Evolutionary conservation across 495 filamentous ascomycete genomes (phyloP).

Genomic region (Letharia lupina): DNA sequence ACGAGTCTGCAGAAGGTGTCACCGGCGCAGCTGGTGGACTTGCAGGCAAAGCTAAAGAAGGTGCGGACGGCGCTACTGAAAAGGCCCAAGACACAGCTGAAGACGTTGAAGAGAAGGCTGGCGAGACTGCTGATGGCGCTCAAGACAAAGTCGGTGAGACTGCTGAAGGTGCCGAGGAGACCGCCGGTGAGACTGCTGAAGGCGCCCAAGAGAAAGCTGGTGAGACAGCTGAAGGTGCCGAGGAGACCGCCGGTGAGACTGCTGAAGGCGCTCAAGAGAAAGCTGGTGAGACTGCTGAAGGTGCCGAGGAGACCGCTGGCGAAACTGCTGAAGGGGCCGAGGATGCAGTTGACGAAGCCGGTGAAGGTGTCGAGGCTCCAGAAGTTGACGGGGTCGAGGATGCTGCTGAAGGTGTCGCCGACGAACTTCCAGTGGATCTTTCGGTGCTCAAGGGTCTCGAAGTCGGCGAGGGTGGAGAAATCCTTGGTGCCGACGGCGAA

Average conservation of each 20-base stretch:
- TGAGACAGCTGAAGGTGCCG: constrained; percentile 34
- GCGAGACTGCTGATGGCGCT: constrained; percentile 26
- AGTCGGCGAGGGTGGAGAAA: constrained; percentile 42
- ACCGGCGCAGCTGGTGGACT: constrained; percentile 23
- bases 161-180: constrained; percentile 22
- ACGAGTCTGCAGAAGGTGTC: constrained; percentile 26
- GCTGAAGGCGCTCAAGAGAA: constrained; percentile 16
- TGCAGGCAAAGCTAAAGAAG: constrained; percentile 13
- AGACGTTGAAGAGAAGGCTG: constrained; percentile 22
- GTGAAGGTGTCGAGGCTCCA: constrained; percentile 32
- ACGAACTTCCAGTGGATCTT: constrained; percentile 43
- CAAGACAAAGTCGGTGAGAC: constrained; percentile 27
- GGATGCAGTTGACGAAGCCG: constrained; percentile 28
- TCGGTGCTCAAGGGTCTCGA: constrained; percentile 60
- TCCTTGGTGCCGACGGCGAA: constrained; percentile 35
- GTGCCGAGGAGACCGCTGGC: constrained; percentile 22
- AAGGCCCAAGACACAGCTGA: constrained; percentile 24
- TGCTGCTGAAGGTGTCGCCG: constrained; percentile 28
- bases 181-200: no score
- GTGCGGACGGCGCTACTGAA: constrained; percentile 17
- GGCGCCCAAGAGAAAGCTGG: constrained; percentile 24
- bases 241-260: constrained; percentile 30
- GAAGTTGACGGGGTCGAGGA: constrained; percentile 34
- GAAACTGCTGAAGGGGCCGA: constrained; percentile 9
- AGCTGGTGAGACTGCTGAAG: constrained; percentile 22